phyloP scores from a whole-genome alignment of 1,284 basidiomycete species.

The Apiotrichum gamsii region DNA sequence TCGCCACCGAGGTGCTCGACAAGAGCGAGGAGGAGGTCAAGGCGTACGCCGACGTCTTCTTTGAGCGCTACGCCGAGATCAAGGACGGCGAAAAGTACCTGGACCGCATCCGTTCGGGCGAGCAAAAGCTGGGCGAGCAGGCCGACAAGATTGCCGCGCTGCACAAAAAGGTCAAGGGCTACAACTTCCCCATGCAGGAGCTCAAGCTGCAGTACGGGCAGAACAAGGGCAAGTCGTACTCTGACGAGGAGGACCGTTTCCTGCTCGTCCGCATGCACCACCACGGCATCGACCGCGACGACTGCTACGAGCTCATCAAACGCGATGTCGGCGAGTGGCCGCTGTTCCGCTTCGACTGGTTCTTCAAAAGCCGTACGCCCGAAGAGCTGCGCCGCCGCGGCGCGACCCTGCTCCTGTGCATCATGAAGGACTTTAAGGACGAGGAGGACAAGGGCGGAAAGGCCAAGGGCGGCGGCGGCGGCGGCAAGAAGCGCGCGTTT shows the following conservation, averaged over 20 bases:
- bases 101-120: slow-evolving; percentile 71
- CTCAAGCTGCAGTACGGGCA: slow-evolving; percentile 89
- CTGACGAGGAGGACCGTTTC: slow-evolving; percentile 95
- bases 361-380: slow-evolving; percentile 90
- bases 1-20: slow-evolving; percentile 73
- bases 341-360: slow-evolving; percentile 98
- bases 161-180: slow-evolving; percentile 75
- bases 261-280: slow-evolving; percentile 83
- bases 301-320: slow-evolving; percentile 93
- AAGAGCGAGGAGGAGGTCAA: slow-evolving; percentile 77
- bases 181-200: slow-evolving; percentile 86
- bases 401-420: slow-evolving; percentile 80
- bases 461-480: too few relatives aligned
- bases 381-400: slow-evolving; percentile 86
- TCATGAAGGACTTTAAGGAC: slow-evolving; percentile 69
- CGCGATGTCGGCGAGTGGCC: slow-evolving; percentile 92
- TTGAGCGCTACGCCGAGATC: slow-evolving; percentile 81
- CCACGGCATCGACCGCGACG: slow-evolving; percentile 86
- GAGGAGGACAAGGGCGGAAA: slow-evolving; percentile 53
- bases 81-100: slow-evolving; percentile 77
- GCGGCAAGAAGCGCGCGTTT: slow-evolving; percentile 48
- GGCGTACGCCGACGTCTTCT: slow-evolving; percentile 78
- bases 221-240: slow-evolving; percentile 92
- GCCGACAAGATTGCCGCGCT: slow-evolving; percentile 71
- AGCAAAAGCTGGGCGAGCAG: slow-evolving; percentile 63